phyloP scores from a whole-genome alignment of 805 yeast species.

The Saccharomycopsis amapae region DNA sequence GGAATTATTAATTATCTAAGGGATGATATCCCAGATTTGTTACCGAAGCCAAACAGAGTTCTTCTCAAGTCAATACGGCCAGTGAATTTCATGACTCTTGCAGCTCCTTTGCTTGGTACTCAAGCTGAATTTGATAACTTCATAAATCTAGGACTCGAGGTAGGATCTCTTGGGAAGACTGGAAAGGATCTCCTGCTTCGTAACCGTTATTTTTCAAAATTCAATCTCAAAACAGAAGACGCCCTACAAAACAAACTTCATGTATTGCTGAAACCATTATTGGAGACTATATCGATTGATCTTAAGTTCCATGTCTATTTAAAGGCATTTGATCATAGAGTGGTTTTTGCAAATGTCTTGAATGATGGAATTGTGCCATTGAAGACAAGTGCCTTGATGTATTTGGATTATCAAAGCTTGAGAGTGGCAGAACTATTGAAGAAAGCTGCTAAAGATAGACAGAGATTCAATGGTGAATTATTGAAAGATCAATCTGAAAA shows the following conservation, averaged over 20 bases:
- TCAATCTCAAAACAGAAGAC: constrained; percentile 19
- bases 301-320: constrained; percentile 38
- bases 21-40: not conserved
- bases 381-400: constrained; percentile 79
- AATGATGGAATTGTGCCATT: constrained; percentile 96
- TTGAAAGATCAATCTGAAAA: too few relatives aligned
- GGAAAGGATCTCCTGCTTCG: constrained; percentile 84
- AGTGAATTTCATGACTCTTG: constrained; percentile 71
- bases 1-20: constrained; percentile 10
- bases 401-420: constrained; percentile 77
- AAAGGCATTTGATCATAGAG: constrained; percentile 58
- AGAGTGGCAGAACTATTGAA: constrained; percentile 35
- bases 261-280: constrained; percentile 46
- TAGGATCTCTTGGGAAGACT: constrained; percentile 87
- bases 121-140: constrained; percentile 82
- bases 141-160: constrained; percentile 73
- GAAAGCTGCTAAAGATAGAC: constrained; percentile 17
- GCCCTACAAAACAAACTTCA: not conserved
- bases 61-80: constrained; percentile 35
- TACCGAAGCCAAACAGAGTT: not conserved
- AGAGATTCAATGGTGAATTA: too few relatives aligned
- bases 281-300: constrained; percentile 68
- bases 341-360: constrained; percentile 81
- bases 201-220: constrained; percentile 25
- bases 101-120: constrained; percentile 85